Evolutionary conservation across 192 early-diverging fungal species (phyloP), one percentile per base, ranked within the genome.

Genomic region (Chytriomyces confervae): DNA sequence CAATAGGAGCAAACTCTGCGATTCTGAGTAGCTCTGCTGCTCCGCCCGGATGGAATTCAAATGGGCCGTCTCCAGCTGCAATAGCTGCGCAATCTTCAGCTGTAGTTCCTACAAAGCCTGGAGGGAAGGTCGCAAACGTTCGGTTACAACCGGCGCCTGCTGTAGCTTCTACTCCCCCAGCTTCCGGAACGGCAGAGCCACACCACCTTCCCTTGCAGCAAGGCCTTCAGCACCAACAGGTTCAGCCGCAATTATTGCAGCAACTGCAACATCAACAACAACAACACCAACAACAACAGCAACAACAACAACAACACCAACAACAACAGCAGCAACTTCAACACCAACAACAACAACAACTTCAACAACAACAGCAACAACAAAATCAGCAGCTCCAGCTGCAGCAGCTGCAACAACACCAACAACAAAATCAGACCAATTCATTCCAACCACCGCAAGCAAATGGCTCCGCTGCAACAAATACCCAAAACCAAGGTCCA

Each of bases 391-490:
- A 36, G 36, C 36, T 3, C 0, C 36, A 36, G 36, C 36, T 3
- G 36, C 36, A 36, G 36, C 36, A 36, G 36, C 36, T 36, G 0
- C 57, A 60, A 20, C 57, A 60, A 60, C 57, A 60, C 0, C 57
- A 60, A 60, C 57, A 60, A 7, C 57, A 16, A 16, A 60, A n/a
- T 16, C 57, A 16, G 57, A 60, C 57, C 20, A 60, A n/a, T 60
- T 64, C 62, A 24, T 29, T 8, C 62, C 11, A 64, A 23, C 10
- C 16, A 16, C 16, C 62, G 10, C 9, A 20, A 64, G 23, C 62
- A 64, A 27, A 46, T 48, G 29, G 66, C 53, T 11, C 20, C 57
- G 7, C 45, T 57, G 47, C 69, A 71, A 49, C 69, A 71, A 20
- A 64, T 64, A 64, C 36, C 23, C 20, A 69, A 23, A 18, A 43